A percentile compares a stretch with the other conserved stretches of the same genome.
Conservation (phyloP, 768 basidiomycete genomes). For the Mrakia hoshinonis region DNA sequence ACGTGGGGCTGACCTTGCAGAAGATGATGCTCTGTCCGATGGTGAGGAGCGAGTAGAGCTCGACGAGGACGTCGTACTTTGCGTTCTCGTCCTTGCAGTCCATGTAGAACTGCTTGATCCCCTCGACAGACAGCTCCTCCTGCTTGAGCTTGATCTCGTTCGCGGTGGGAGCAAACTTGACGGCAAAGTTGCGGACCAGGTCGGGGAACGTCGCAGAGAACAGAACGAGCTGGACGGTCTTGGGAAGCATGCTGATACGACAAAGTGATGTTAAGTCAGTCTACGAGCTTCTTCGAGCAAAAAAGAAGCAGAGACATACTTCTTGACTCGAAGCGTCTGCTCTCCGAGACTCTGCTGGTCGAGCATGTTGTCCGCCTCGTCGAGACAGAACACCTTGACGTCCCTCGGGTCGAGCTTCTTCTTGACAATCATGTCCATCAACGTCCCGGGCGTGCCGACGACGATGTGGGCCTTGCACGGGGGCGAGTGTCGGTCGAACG, state of each 20-base stretch:
- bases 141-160: slow-evolving; percentile 94
- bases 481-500: slow-evolving; percentile 40
- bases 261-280: too few relatives aligned
- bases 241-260: slow-evolving; percentile 40
- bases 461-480: slow-evolving; percentile 76
- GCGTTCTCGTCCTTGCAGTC: slow-evolving; percentile 83
- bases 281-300: too few relatives aligned
- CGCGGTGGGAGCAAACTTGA: slow-evolving; percentile 81
- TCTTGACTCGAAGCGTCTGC: slow-evolving; percentile 85
- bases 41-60: slow-evolving; percentile 78
- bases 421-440: slow-evolving; percentile 72
- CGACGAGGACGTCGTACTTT: slow-evolving; percentile 91
- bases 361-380: slow-evolving; percentile 99
- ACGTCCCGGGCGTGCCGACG: slow-evolving; percentile 93
- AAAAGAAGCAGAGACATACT: slow-evolving; percentile 52
- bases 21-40: slow-evolving; percentile 99
- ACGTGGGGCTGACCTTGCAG: slow-evolving; percentile 57
- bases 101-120: slow-evolving; percentile 96
- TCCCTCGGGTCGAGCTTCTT: slow-evolving; percentile 66
- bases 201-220: slow-evolving; percentile 99
- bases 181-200: slow-evolving; percentile 80
- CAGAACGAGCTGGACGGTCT: slow-evolving; percentile 65
- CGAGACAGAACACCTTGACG: slow-evolving; percentile 87
- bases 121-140: slow-evolving; percentile 86
- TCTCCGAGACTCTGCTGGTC: slow-evolving; percentile 82